phyloP scores from a whole-genome alignment of 73 alveolate genomes.

The Tetrahymena borealis region DNA sequence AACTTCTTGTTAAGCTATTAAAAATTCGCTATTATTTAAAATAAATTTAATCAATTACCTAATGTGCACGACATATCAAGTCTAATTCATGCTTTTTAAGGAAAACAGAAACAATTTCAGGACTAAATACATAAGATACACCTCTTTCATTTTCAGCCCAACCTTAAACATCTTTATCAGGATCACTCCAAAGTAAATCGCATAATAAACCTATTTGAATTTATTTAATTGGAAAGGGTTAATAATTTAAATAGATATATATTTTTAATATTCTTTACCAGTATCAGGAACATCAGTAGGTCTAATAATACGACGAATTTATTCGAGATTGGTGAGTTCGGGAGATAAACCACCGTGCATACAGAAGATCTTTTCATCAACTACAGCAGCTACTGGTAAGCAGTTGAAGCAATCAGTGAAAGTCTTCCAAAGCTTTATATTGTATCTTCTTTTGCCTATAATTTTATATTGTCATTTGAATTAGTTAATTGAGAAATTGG shows the following conservation, averaged over 20 bases:
- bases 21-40: no score
- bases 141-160: slow-evolving; percentile 98
- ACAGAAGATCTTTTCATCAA: slow-evolving; percentile 76
- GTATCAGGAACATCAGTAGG: slow-evolving; percentile 85
- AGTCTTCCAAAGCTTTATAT: slow-evolving; percentile 74
- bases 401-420: slow-evolving; percentile 73
- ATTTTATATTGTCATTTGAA: neutral
- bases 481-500: neutral
- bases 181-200: slow-evolving; percentile 79
- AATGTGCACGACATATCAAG: slow-evolving; percentile 96
- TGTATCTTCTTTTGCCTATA: slow-evolving; percentile 65
- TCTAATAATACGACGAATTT: slow-evolving; percentile 61
- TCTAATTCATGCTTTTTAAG: slow-evolving; percentile 90
- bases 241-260: neutral
- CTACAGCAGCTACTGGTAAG: slow-evolving; percentile 75
- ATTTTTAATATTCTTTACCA: neutral
- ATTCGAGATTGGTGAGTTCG: slow-evolving; percentile 60
- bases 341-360: slow-evolving; percentile 94
- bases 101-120: slow-evolving; percentile 84
- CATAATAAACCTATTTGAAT: slow-evolving; percentile 47
- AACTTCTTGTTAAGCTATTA: neutral
- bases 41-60: no score
- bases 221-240: neutral
- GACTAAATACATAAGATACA: slow-evolving; percentile 88
- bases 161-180: slow-evolving; percentile 88